These are phyloP conservation scores for Reticulascus tulasneorum DNA, from an alignment of 2,329 filamentous ascomycete genomes.

Conservation along the genomic window DNA sequence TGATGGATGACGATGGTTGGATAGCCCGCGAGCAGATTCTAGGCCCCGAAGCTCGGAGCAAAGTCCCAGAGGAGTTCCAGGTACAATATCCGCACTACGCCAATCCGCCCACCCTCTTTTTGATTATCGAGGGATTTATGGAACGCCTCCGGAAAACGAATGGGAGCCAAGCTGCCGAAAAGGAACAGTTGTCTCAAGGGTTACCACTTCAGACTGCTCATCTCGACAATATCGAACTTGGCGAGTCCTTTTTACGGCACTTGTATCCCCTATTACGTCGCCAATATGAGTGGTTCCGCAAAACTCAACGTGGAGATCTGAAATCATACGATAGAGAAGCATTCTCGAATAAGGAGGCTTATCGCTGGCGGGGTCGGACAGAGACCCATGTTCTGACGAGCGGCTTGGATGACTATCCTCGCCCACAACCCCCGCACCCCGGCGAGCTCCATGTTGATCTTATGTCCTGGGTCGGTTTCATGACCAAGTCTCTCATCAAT, in stretches of 20 bases:
- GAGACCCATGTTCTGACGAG: conserved; percentile 85
- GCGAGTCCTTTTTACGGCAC: conserved; percentile 66
- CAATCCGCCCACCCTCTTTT: conserved; percentile 91
- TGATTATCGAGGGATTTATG: conserved; percentile 80
- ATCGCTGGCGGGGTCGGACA: conserved; percentile 90
- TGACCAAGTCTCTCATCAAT: conserved; percentile 79
- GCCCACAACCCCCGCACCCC: conserved; percentile 87
- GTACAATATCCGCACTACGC: conserved; percentile 96
- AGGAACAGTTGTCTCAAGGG: conserved; percentile 37
- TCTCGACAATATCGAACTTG: conserved; percentile 63
- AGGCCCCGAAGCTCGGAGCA: conserved; percentile 85
- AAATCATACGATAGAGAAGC: conserved; percentile 87
- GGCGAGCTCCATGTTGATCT: conserved; percentile 94
- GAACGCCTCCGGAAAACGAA: conserved; percentile 65
- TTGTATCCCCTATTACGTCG: conserved; percentile 84
- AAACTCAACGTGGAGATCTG: conserved; percentile 85
- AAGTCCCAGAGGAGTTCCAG: conserved; percentile 90
- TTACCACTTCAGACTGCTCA: conserved; percentile 58
- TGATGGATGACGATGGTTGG: conserved; percentile 97
- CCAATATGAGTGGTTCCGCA: conserved; percentile 93
- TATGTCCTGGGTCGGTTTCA: conserved; percentile 96
- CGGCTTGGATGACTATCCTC: conserved; percentile 93
- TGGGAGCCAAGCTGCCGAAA: conserved; percentile 38
- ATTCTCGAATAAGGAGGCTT: conserved; percentile 85
- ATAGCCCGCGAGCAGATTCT: conserved; percentile 95